phyloP scores from a whole-genome alignment of 106 monocot species.

The Phalaenopsis aphrodite region DNA sequence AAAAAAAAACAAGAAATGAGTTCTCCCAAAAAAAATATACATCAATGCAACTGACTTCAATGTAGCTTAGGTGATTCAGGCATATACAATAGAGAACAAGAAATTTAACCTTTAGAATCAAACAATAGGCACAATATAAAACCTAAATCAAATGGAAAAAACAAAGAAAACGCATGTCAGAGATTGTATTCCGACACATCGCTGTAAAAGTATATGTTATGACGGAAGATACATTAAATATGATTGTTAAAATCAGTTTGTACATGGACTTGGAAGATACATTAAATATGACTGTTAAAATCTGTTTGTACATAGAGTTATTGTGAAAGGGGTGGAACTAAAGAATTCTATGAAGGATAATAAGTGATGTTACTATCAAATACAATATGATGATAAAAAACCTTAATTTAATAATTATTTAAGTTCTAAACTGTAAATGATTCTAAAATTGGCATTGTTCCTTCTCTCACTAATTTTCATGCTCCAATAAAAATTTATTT shows the following conservation, averaged over 20 bases:
- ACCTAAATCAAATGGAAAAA: background rate
- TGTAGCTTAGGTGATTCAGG: too few relatives aligned
- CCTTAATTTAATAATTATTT: background rate
- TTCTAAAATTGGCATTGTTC: background rate
- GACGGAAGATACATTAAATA: background rate
- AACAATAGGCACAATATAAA: background rate
- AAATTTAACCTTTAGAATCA: background rate
- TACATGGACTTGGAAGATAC: background rate
- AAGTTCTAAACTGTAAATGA: background rate
- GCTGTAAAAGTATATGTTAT: too few relatives aligned
- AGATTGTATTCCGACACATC: background rate
- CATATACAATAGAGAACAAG: too few relatives aligned
- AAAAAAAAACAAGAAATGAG: too few relatives aligned
- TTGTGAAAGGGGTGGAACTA: background rate
- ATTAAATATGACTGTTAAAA: background rate
- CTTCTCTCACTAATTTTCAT: too few relatives aligned
- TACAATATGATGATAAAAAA: background rate
- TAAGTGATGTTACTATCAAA: background rate
- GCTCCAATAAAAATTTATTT: background rate
- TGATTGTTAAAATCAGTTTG: background rate
- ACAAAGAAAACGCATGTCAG: background rate
- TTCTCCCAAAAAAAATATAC: too few relatives aligned
- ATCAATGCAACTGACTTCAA: too few relatives aligned
- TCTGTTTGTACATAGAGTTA: background rate
- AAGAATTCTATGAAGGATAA: background rate